Base-by-base conservation (phyloP, 2,329 filamentous ascomycete genomes). In the Teratosphaeria pseudoeucalypti region DNA sequence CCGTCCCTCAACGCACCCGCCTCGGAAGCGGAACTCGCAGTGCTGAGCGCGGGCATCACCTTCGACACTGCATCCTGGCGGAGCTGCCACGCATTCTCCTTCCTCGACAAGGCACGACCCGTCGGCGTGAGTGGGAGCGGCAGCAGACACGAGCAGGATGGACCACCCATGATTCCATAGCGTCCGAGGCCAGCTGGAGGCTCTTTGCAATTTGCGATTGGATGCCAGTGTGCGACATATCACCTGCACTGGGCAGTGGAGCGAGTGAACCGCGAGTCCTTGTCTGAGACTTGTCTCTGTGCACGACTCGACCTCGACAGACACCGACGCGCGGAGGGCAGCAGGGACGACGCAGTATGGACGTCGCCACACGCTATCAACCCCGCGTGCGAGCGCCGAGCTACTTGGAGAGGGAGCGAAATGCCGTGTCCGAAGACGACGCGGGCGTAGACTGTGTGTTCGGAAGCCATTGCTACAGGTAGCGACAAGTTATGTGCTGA, bases 341-440 rank as follows among this genome's bases (percentile, higher is more conserved):
- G 23, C 54, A 59, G 23, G 23, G 27, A 37, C 4, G 53, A 14
- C 6, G 53, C 53, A 43, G 16, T 62, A 73, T 73, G 71, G 70
- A 73, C 62, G 62, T 69, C 29, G 68, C 69, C 53, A 65, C 70
- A 32, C 69, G 70, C 49, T 70, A 65, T 58, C 67, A 69, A 57
- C 61, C 68, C 26, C 65, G 69, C 37, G 64, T 58, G 43, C 69
- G 70, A 54, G 64, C 68, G 10, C 61, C 65, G 54, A 61, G 65
- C 19, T 67, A 67, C 57, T 60, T 69, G 19, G 64, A 68, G 54
- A 55, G 63, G 53, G 67, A 66, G 54, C 59, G 62, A 39, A 58
- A 63, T 55, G 62, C 57, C 9, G 52, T 62, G 52, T 59, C 66
- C 23, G 66, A 69, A 34, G 72, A 71, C 60, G 70, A 70, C 49